phyloP scores from a whole-genome alignment of 2,329 filamentous ascomycete genomes.

The Beauveria bassiana region DNA sequence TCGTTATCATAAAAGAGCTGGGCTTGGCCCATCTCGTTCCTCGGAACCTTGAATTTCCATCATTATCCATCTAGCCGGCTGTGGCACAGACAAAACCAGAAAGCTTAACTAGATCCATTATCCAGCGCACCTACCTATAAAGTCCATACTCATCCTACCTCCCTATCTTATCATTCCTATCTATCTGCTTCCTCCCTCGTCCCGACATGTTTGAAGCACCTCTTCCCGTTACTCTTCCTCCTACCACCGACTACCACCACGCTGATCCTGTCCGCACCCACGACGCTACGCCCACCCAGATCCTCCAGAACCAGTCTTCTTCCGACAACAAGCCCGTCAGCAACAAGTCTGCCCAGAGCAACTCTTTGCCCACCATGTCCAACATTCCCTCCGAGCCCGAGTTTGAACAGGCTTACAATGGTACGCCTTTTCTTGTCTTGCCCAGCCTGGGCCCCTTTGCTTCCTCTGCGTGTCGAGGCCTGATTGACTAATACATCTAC shows the following conservation, averaged over 20 bases:
- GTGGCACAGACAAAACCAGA: not conserved
- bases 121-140: not conserved
- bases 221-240: slow-evolving; percentile 8
- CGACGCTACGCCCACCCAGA: slow-evolving; percentile 4
- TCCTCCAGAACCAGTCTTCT: slow-evolving; percentile 7
- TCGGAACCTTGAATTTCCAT: not conserved
- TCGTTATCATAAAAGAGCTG: slow-evolving; percentile 9
- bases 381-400: slow-evolving; percentile 85
- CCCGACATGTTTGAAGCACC: slow-evolving; percentile 4
- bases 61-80: not conserved
- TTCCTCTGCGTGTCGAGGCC: not conserved
- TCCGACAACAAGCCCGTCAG: slow-evolving; percentile 8
- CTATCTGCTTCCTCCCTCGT: not conserved
- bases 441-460: not conserved
- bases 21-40: not conserved
- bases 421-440: slow-evolving; percentile 35
- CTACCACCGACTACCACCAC: slow-evolving; percentile 2
- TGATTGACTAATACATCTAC: not conserved
- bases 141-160: not conserved
- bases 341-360: slow-evolving; percentile 10
- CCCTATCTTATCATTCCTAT: not conserved
- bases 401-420: slow-evolving; percentile 97
- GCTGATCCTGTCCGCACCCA: slow-evolving; percentile 1
- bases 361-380: slow-evolving; percentile 49
- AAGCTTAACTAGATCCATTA: not conserved